Evolutionary conservation across 495 filamentous ascomycete species (phyloP).

Genomic region (Hyphodiscus hymeniophilus): DNA sequence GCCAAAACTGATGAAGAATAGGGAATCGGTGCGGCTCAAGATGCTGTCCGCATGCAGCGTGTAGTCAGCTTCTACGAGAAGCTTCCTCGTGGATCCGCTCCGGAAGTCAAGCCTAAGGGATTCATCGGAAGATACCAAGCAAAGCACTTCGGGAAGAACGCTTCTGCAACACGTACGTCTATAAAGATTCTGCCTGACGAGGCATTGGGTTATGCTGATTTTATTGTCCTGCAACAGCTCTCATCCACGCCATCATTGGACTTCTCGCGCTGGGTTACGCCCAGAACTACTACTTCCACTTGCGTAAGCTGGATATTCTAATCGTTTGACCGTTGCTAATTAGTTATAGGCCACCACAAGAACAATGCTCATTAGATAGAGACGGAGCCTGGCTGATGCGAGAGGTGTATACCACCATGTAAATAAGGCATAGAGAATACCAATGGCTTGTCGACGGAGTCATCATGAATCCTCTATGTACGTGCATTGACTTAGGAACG

Average conservation of each 20-base stretch:
- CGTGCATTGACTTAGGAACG: too few relatives aligned
- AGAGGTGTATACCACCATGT: slow-evolving; percentile 17
- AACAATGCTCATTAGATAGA: slow-evolving; percentile 86
- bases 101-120: slow-evolving; percentile 69
- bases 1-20: slow-evolving; percentile 36
- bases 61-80: slow-evolving; percentile 98
- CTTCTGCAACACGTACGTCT: slow-evolving; percentile 75
- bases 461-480: too few relatives aligned
- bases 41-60: slow-evolving; percentile 92
- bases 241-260: slow-evolving; percentile 73
- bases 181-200: neutral
- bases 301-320: slow-evolving; percentile 59
- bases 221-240: slow-evolving; percentile 44
- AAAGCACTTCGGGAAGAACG: slow-evolving; percentile 90
- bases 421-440: slow-evolving; percentile 23
- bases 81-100: slow-evolving; percentile 82
- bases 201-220: neutral
- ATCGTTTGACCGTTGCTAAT: slow-evolving; percentile 25
- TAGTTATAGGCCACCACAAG: slow-evolving; percentile 83
- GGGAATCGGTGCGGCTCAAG: slow-evolving; percentile 85
- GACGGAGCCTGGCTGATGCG: neutral
- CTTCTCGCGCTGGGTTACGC: slow-evolving; percentile 78
- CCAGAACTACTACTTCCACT: slow-evolving; percentile 99
- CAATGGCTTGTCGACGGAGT: neutral
- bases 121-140: slow-evolving; percentile 81